These are phyloP conservation scores for Hyphopichia wangnamkhiaoensis DNA, from an alignment of 1,139 yeast species.

Conservation along the genomic window DNA sequence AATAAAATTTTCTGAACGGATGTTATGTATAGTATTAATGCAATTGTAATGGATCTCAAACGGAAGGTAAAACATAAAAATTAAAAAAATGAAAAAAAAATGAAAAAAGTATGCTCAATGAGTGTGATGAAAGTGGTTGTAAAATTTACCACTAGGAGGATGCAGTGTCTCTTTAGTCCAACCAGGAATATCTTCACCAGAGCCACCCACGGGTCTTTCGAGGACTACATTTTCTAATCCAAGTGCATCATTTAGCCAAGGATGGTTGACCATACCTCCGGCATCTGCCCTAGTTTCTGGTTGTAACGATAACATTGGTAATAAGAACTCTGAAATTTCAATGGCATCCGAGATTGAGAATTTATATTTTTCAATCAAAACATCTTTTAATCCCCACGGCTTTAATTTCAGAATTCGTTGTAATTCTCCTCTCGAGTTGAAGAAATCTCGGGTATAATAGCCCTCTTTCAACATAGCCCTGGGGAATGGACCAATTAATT, in stretches of 20 bases:
- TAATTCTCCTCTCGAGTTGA: conserved; percentile 53
- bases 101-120: not conserved
- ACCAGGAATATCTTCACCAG: conserved; percentile 76
- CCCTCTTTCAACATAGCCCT: conserved; percentile 45
- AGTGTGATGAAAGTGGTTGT: conserved; percentile 7
- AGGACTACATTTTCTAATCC: conserved; percentile 58
- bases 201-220: conserved; percentile 60
- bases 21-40: not conserved
- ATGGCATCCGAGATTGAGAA: conserved; percentile 55
- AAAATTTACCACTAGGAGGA: conserved; percentile 7
- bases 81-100: not conserved
- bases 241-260: conserved; percentile 70
- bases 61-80: not conserved
- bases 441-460: conserved; percentile 44
- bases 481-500: conserved; percentile 47
- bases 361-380: conserved; percentile 59
- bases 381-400: conserved; percentile 52
- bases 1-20: not conserved
- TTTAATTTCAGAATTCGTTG: conserved; percentile 56
- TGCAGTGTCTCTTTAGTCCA: conserved; percentile 52
- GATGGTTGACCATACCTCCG: conserved; percentile 76
- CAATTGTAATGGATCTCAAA: not conserved
- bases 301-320: conserved; percentile 70
- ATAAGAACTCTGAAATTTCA: conserved; percentile 60
- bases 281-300: conserved; percentile 78